Conservation (phyloP, 345 rosid species). For the Pelargonium nanum region DNA sequence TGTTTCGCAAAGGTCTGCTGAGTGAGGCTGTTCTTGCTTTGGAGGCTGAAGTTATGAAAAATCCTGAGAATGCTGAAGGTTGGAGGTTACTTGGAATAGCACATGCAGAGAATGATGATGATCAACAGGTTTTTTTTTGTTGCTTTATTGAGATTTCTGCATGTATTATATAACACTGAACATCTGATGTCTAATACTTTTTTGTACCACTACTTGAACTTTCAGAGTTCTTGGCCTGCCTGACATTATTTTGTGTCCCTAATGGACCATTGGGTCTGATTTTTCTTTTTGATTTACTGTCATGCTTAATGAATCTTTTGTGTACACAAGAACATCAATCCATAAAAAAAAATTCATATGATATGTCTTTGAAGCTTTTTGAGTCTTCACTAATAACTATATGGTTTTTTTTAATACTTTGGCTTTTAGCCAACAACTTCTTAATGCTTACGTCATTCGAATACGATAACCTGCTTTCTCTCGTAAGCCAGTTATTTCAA, state of each 20-base stretch:
- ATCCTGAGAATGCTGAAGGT: conserved; percentile 94
- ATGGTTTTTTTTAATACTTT: not conserved
- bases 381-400: not conserved
- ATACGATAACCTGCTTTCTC: not conserved
- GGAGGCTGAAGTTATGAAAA: conserved; percentile 98
- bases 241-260: not conserved
- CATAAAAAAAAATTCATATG: not conserved
- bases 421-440: not conserved
- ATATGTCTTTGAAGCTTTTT: not conserved
- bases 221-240: not conserved
- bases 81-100: conserved; percentile 99
- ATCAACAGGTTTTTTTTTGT: conserved; percentile 66
- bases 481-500: not conserved
- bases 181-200: not conserved
- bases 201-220: not conserved
- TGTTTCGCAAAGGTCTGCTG: conserved; percentile 93
- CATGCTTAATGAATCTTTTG: not conserved
- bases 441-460: not conserved
- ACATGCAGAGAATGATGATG: conserved; percentile 98
- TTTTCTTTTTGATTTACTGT: not conserved
- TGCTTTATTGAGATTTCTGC: not conserved
- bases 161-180: not conserved
- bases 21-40: conserved; percentile 99
- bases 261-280: too few species aligned
- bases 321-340: not conserved